Percentiles rank a stretch among this genome's conserved stretches.
phyloP scores from a whole-genome alignment of 495 filamentous ascomycete species.

The Penicillium angulare region DNA sequence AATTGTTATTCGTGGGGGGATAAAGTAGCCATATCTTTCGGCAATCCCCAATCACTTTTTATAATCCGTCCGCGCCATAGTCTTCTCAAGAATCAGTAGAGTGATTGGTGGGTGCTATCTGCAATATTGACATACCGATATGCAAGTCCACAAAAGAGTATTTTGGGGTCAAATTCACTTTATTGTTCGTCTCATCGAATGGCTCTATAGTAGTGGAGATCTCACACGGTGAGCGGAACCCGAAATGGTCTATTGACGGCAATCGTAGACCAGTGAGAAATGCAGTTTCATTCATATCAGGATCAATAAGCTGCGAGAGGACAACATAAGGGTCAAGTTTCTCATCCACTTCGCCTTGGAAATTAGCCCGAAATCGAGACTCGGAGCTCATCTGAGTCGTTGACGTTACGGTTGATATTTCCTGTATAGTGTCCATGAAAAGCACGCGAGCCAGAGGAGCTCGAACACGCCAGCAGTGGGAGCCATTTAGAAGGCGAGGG shows the following conservation, averaged over 20 bases:
- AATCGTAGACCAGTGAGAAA: constrained; percentile 9
- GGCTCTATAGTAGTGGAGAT: constrained; percentile 10
- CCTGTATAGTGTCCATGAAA: constrained; percentile 1
- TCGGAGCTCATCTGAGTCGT: constrained; percentile 1
- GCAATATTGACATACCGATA: constrained; percentile 6
- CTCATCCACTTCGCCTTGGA: constrained; percentile 7
- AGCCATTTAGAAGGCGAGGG: background rate
- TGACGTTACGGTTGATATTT: background rate
- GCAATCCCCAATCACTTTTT: constrained; percentile 13
- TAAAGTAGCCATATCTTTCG: constrained; percentile 17
- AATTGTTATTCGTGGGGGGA: constrained; percentile 14
- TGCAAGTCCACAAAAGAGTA: constrained; percentile 18
- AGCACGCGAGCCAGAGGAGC: constrained; percentile 2
- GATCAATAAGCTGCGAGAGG: constrained; percentile 7
- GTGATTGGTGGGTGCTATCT: background rate
- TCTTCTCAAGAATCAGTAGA: background rate
- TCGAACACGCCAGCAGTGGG: constrained; percentile 7
- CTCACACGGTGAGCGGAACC: constrained; percentile 5
- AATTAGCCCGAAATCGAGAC: constrained; percentile 3
- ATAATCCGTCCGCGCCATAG: constrained; percentile 15
- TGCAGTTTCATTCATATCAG: constrained; percentile 1
- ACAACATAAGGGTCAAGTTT: constrained; percentile 4
- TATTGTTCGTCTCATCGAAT: constrained; percentile 8
- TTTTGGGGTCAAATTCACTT: constrained; percentile 17
- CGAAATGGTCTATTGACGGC: constrained; percentile 3